Evolutionary conservation across 2,329 filamentous ascomycete species (phyloP), one percentile per base, ranked within the genome.

Genomic region (Stachybotrys elegans): DNA sequence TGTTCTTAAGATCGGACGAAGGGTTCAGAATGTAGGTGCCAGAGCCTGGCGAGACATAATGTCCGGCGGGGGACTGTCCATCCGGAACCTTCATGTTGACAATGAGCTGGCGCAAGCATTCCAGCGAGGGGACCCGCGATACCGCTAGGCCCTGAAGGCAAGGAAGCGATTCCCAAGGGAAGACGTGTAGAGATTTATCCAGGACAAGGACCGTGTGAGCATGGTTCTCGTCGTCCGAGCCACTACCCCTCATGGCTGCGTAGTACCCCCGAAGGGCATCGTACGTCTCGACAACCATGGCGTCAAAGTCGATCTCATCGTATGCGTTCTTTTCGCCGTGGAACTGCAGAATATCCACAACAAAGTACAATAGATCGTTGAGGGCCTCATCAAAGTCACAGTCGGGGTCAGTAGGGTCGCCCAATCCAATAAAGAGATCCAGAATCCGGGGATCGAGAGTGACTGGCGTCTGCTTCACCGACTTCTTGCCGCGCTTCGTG

Each of bases 281-380:
- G 31, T 89, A 78, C 0, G 88, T 88, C 55, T 95, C 90, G 31
- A 97, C 76, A 5, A 91, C 82, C 80, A 98, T 94, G 53, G 77
- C 70, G 51, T 98, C 93, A 59, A 97, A 95, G 63, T 97, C 92
- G 50, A 98, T 88, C 67, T 98, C 93, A 55, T 98, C 93, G 65
- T 96, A 96, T 0, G 94, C 93, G 59, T 97, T 98, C 39, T 83
- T 80, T 67, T 98, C 94, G 14, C 93, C 93, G 54, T 95, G 88
- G 64, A 98, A 97, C 61, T 97, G 93, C 3, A 98, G 73, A 42
- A 97, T 91, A 57, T 98, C 93, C 6, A 98, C 84, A 1, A 97
- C 87, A 60, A 97, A 97, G 67, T 96, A 97, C 4, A 98, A 77
- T 22, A 98, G 71, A 60, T 98, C 93, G 53, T 85, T 89, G n/a